A percentile compares a stretch with the other conserved stretches of the same genome.
These are phyloP conservation scores for Tylopilus vinaceipallidus DNA, from an alignment of 768 basidiomycete species.

Conservation along the genomic window DNA sequence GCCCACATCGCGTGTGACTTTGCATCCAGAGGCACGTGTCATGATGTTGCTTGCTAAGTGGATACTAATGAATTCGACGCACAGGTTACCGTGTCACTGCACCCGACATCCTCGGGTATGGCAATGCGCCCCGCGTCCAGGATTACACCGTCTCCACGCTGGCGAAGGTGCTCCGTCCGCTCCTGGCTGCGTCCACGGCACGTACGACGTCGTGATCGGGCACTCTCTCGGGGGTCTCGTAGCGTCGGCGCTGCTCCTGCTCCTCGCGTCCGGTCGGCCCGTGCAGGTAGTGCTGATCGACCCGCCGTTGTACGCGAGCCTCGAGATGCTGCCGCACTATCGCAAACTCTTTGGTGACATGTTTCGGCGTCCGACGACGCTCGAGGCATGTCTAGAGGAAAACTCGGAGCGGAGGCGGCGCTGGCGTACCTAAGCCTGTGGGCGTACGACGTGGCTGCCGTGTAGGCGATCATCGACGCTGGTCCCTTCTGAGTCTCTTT, in stretches of 20 bases:
- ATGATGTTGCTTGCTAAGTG: neutral
- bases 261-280: slow-evolving; percentile 7
- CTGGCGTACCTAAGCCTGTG: neutral
- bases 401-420: neutral
- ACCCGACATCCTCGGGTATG: slow-evolving; percentile 25
- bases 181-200: neutral
- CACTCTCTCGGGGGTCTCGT: slow-evolving; percentile 23
- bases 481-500: neutral
- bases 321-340: accelerated
- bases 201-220: slow-evolving; percentile 17
- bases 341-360: neutral
- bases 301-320: slow-evolving; percentile 8
- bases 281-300: slow-evolving; percentile 21
- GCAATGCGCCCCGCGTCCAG: slow-evolving; percentile 1
- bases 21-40: slow-evolving; percentile 16
- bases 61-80: neutral
- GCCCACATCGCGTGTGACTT: slow-evolving; percentile 12
- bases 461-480: slow-evolving; percentile 14
- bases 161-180: slow-evolving; percentile 10
- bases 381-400: neutral
- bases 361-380: neutral
- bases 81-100: slow-evolving; percentile 25
- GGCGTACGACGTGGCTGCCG: slow-evolving; percentile 6
- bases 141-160: slow-evolving; percentile 16
- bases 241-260: slow-evolving; percentile 10